A percentile compares a stretch with the other conserved stretches of the same genome.
Conservation (phyloP, 2,329 filamentous ascomycete genomes). For the Arthroderma sp. region DNA sequence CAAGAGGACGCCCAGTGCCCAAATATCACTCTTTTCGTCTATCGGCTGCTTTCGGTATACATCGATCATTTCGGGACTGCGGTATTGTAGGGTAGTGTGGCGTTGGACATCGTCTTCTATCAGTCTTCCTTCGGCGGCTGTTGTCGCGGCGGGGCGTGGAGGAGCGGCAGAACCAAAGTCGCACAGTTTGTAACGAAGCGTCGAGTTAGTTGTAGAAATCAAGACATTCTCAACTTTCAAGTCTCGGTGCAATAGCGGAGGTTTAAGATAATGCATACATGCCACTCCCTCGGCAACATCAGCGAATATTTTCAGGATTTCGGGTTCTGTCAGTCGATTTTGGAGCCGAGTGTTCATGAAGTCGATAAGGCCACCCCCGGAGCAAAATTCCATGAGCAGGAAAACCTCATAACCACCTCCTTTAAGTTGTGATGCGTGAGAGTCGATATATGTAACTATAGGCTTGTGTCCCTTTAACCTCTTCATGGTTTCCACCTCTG, state of each 20-base stretch:
- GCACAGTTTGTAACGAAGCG: constrained; percentile 81
- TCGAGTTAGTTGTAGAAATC: constrained; percentile 57
- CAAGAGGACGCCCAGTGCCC: constrained; percentile 84
- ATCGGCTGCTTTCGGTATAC: constrained; percentile 94
- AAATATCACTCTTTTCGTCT: constrained; percentile 97
- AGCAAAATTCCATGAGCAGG: constrained; percentile 93
- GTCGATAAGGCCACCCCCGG: constrained; percentile 89
- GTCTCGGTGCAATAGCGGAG: constrained; percentile 81
- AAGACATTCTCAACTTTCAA: constrained; percentile 97
- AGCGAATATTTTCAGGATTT: constrained; percentile 92
- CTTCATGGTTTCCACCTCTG: constrained; percentile 99
- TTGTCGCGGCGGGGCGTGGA: constrained; percentile 71
- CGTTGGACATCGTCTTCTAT: constrained; percentile 96
- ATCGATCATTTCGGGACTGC: constrained; percentile 97
- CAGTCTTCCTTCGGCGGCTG: constrained; percentile 73
- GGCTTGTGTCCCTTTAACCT: constrained; percentile 90
- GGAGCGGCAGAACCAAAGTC: constrained; percentile 90
- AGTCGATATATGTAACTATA: constrained; percentile 97
- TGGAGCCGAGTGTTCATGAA: constrained; percentile 99
- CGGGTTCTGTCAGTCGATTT: constrained; percentile 89
- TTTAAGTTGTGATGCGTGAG: constrained; percentile 85
- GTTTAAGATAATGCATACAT: constrained; percentile 98
- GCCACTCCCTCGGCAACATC: constrained; percentile 94
- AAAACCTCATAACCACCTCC: constrained; percentile 96
- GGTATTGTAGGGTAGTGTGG: constrained; percentile 93